These are phyloP conservation scores for Nicotiana benthamiana DNA, from an alignment of 257 asterid genomes.

Conservation along the genomic window DNA sequence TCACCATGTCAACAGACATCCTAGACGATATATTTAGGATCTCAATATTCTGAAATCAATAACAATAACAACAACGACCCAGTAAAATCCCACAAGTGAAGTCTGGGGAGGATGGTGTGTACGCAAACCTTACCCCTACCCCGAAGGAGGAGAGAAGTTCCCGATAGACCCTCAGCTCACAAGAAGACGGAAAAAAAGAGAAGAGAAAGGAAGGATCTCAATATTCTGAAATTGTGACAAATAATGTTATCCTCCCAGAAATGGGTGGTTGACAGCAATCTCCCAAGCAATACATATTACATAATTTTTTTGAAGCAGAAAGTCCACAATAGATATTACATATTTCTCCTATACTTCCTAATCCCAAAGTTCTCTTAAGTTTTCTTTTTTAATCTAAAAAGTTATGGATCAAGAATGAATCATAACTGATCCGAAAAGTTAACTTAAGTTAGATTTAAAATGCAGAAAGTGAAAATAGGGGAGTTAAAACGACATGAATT, in stretches of 20 bases:
- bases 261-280: neutral
- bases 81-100: too few relatives aligned
- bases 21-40: neutral
- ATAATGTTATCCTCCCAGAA: neutral
- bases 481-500: neutral
- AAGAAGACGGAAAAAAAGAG: too few relatives aligned
- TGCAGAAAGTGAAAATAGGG: neutral
- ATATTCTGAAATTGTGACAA: neutral
- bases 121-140: too few relatives aligned
- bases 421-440: too few relatives aligned
- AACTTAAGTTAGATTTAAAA: neutral
- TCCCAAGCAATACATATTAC: conserved; percentile 1
- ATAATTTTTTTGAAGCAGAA: neutral
- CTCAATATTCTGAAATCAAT: neutral
- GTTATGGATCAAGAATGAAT: too few relatives aligned
- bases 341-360: neutral
- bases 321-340: neutral
- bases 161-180: too few relatives aligned
- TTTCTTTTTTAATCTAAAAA: too few relatives aligned
- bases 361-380: neutral
- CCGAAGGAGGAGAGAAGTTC: too few relatives aligned
- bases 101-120: too few relatives aligned
- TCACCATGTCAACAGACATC: neutral
- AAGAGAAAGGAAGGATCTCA: neutral
- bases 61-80: too few relatives aligned